Conservation (phyloP, 1,284 basidiomycete genomes). For the Amylostereum areolatum region DNA sequence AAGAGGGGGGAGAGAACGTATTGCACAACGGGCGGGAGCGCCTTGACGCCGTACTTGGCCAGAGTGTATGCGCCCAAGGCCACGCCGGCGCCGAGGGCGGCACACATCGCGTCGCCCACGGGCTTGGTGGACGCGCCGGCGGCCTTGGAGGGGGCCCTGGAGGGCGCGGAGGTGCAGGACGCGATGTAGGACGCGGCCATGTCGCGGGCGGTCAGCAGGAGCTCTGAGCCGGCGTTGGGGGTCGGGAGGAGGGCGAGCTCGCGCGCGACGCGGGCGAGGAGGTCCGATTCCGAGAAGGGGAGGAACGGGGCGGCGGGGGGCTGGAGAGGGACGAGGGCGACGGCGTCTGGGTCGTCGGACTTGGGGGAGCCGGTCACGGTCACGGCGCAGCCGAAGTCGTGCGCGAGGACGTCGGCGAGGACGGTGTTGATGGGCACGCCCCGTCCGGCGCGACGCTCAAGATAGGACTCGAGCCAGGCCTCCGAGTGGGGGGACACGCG, state of each 20-base stretch:
- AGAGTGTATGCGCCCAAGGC: not conserved
- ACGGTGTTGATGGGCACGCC: conserved; percentile 1
- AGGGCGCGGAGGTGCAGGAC: not conserved
- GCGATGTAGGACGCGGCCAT: not conserved
- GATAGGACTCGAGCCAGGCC: conserved; percentile 13
- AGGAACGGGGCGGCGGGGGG: not conserved
- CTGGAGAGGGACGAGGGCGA: not conserved
- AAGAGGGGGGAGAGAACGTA: no score
- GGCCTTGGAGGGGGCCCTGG: not conserved
- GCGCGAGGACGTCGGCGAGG: conserved; percentile 3
- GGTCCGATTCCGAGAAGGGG: not conserved
- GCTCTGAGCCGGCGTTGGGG: not conserved
- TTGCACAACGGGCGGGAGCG: no score
- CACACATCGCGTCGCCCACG: not conserved
- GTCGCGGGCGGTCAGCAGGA: not conserved
- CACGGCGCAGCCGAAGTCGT: conserved; percentile 6
- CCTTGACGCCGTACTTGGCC: no score
- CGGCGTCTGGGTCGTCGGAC: not conserved
- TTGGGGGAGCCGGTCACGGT: conserved; percentile 4
- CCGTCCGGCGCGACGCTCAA: conserved; percentile 3
- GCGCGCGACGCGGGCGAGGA: not conserved
- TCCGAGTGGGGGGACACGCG: no score
- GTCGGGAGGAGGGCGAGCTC: conserved; percentile 1
- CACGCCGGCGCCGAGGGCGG: not conserved
- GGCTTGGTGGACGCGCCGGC: not conserved